Conservation (phyloP, 2,329 filamentous ascomycete species). For the Incumbomyces lentus region DNA sequence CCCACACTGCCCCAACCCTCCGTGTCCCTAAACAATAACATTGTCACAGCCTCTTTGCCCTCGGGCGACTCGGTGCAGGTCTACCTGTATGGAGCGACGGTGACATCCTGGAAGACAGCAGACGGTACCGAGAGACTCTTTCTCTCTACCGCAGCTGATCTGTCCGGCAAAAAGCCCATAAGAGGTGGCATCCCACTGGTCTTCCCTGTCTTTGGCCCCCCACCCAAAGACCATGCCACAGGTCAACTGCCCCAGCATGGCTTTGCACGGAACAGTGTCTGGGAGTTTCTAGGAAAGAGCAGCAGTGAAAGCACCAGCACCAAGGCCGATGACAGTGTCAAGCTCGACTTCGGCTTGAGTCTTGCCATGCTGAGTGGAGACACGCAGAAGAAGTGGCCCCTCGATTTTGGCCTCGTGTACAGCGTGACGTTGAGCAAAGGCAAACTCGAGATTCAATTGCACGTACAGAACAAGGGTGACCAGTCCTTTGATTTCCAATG, state of each 20-base stretch:
- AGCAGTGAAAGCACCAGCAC: constrained; percentile 41
- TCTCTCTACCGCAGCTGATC: constrained; percentile 65
- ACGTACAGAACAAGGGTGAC: constrained; percentile 78
- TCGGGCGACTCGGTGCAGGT: constrained; percentile 80
- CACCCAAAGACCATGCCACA: constrained; percentile 66
- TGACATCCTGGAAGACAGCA: constrained; percentile 84
- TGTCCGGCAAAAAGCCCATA: constrained; percentile 83
- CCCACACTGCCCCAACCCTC: constrained; percentile 66
- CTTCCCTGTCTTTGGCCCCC: constrained; percentile 60
- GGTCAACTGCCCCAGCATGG: constrained; percentile 80
- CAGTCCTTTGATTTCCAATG: constrained; percentile 83
- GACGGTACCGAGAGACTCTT: constrained; percentile 74
- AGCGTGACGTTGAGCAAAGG: constrained; percentile 73
- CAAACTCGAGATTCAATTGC: constrained; percentile 67
- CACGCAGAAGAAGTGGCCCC: constrained; percentile 65
- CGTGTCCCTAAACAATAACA: constrained; percentile 62
- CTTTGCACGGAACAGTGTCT: constrained; percentile 78
- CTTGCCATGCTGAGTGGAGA: constrained; percentile 59
- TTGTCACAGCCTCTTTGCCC: constrained; percentile 69
- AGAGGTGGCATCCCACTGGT: constrained; percentile 44
- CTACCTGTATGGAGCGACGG: constrained; percentile 82
- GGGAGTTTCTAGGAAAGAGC: constrained; percentile 90
- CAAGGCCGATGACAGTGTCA: constrained; percentile 58
- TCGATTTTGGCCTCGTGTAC: constrained; percentile 83
- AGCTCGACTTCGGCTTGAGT: constrained; percentile 90